Evolutionary conservation across 225 moss, liverwort and hornwort species (phyloP).

Genomic region (Physcomitrellopsis africana): DNA sequence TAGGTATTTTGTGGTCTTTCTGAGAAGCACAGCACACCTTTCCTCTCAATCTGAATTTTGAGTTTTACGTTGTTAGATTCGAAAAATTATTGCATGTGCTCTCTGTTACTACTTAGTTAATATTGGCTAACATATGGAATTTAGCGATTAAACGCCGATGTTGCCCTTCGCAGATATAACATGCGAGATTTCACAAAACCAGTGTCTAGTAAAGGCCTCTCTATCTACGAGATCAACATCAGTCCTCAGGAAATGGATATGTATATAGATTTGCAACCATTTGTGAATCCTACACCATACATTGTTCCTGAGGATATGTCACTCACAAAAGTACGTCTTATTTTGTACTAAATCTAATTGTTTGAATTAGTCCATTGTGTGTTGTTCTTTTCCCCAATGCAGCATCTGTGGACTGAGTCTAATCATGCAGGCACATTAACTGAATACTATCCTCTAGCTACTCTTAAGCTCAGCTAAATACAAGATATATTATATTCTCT

Average conservation of each 20-base stretch:
- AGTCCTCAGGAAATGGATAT: constrained; percentile 84
- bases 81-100: not conserved
- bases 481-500: not conserved
- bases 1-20: not conserved
- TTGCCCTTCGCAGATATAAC: constrained; percentile 65
- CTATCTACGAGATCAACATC: constrained; percentile 72
- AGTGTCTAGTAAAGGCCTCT: constrained; percentile 89
- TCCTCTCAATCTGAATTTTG: constrained; percentile 6
- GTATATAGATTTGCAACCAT: constrained; percentile 89
- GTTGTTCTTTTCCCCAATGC: not conserved
- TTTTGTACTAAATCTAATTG: not conserved
- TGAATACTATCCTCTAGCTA: not conserved
- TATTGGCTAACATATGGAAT: not conserved
- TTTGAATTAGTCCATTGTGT: no score
- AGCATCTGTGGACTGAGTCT: not conserved
- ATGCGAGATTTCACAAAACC: constrained; percentile 86
- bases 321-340: constrained; percentile 72
- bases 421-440: not conserved
- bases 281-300: constrained; percentile 91
- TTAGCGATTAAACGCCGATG: not conserved
- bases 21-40: not conserved
- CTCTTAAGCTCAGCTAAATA: not conserved
- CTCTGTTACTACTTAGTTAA: not conserved
- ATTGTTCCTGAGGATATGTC: constrained; percentile 95
- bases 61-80: constrained; percentile 1